phyloP scores from a whole-genome alignment of 2,329 filamentous ascomycete species.

The Nemania serpens region DNA sequence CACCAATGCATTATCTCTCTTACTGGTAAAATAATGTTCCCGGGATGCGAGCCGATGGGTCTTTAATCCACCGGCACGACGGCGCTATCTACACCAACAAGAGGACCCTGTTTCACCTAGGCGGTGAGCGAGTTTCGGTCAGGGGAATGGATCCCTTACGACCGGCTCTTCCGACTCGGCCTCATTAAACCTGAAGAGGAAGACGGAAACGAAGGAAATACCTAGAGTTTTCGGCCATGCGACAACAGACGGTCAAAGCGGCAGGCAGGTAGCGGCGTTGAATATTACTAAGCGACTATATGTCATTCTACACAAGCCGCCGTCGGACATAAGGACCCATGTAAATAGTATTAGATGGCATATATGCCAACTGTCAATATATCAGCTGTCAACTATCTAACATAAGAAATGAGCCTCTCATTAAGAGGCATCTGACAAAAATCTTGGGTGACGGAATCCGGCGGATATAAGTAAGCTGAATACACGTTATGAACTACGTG shows the following conservation, averaged over 20 bases:
- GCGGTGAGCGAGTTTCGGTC: constrained; percentile 26
- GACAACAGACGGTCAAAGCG: constrained; percentile 15
- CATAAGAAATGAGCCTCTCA: neutral
- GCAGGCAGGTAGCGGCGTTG: constrained; percentile 8
- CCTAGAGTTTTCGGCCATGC: neutral
- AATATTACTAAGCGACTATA: constrained; percentile 17
- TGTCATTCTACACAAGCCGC: neutral
- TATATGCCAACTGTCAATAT: neutral
- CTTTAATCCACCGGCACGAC: constrained; percentile 18
- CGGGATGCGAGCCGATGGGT: constrained; percentile 23
- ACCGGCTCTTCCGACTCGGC: constrained; percentile 18
- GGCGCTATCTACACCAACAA: constrained; percentile 14
- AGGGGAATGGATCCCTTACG: constrained; percentile 24
- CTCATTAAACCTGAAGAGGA: neutral
- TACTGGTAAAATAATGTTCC: constrained; percentile 11
- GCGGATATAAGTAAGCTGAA: no score
- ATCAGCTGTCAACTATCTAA: constrained; percentile 8
- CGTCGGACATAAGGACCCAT: neutral
- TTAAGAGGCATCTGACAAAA: no score
- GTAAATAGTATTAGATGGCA: neutral
- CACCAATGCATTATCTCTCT: constrained; percentile 12
- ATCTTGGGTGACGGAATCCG: no score
- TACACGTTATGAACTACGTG: no score
- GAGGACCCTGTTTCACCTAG: constrained; percentile 25
- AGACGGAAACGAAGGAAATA: neutral